Evolutionary conservation across 768 basidiomycete species (phyloP), one percentile per base, ranked within the genome.

Genomic region (Mycena rosella): DNA sequence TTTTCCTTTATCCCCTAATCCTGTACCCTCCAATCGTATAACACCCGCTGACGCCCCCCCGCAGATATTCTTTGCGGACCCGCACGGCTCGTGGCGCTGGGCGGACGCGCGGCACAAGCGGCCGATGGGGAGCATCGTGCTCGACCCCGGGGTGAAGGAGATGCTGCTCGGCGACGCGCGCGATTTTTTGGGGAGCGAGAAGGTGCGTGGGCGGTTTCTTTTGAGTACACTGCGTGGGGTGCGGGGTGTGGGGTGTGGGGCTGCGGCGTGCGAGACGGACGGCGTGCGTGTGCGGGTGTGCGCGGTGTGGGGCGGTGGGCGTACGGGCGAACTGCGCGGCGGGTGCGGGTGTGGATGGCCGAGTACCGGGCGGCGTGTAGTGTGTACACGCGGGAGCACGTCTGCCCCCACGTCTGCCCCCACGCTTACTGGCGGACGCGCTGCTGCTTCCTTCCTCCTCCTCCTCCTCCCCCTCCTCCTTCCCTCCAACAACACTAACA

Each of bases 141-240:
- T 96, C 64, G 93, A 95, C 73, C 91, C 90, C 0, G 95, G 95
- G 57, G 93, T 95, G 47, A 95, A 95, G 79, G 95, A 96, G 80
- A 94, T 95, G 91, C 84, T 96, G 14, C 80, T 95, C 14, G 85
- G 88, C 40, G 95, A 96, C 67, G 87, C 94, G 26, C 87, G 89
- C 67, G 94, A 95, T 77, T 96, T 95, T 77, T 85, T 96, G 73
- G 89, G 88, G 72, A 91, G 90, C 63, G 94, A 95, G 78, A 94
- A 93, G 86, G 92, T 87, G 75, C n/a, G 30, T 53, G 26, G 40
- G 26, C 62, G 40, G n/a, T n/a, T n/a, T n/a, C n/a, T n/a, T n/a
- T n/a, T n/a, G n/a, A n/a, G n/a, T n/a, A n/a, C n/a, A n/a, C n/a
- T n/a, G n/a, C n/a, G n/a, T n/a, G n/a, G n/a, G n/a, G n/a, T n/a